phyloP scores from a whole-genome alignment of 371 early-diverging fungal species.

The Mortierella sp. region DNA sequence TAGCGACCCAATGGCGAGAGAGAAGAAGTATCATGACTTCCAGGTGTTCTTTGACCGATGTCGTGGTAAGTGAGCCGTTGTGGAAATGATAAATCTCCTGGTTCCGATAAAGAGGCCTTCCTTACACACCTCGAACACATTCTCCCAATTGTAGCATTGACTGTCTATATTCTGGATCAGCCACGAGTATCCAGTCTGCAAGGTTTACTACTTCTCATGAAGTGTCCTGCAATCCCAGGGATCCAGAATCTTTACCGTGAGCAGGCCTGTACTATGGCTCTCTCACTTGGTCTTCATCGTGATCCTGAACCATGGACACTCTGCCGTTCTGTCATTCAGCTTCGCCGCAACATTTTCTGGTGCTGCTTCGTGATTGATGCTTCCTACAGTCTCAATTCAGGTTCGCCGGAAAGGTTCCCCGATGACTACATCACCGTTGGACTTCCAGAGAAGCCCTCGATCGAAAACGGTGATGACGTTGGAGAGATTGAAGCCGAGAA shows the following conservation, averaged over 20 bases:
- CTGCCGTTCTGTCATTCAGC: constrained; percentile 48
- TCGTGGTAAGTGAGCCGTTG: constrained; percentile 22
- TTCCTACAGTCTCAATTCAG: constrained; percentile 44
- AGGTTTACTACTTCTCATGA: constrained; percentile 43
- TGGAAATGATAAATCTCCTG: background rate
- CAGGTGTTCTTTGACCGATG: constrained; percentile 42
- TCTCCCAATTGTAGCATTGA: constrained; percentile 46
- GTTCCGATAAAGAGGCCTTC: no score
- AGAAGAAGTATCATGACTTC: constrained; percentile 14
- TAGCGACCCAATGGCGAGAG: constrained; percentile 8
- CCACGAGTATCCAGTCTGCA: constrained; percentile 47
- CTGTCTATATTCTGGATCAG: constrained; percentile 42
- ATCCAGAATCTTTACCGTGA: constrained; percentile 51
- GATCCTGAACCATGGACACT: constrained; percentile 51
- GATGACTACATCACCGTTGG: constrained; percentile 49
- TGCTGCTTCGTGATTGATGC: constrained; percentile 52
- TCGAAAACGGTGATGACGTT: constrained; percentile 40
- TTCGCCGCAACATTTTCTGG: constrained; percentile 54
- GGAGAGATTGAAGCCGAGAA: constrained; percentile 46
- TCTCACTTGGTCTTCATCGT: constrained; percentile 50
- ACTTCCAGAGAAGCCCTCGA: constrained; percentile 32
- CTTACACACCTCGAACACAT: no score
- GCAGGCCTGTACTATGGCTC: constrained; percentile 54
- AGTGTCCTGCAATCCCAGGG: constrained; percentile 51
- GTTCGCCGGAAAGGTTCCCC: constrained; percentile 47